phyloP scores from a whole-genome alignment of 2,329 filamentous ascomycete genomes.

The Magnaporthales sp. region DNA sequence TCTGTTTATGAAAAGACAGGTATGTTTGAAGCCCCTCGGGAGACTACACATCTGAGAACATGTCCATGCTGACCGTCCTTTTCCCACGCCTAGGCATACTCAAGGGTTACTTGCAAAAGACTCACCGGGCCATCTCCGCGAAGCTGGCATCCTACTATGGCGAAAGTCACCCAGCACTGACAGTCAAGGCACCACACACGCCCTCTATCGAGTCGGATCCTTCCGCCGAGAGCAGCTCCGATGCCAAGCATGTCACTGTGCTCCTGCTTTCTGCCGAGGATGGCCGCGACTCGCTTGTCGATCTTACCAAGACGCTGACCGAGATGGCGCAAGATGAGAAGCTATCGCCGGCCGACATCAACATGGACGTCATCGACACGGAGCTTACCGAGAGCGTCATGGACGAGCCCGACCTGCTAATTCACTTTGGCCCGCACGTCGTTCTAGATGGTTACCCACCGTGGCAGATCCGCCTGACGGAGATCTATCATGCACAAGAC shows the following conservation, averaged over 20 bases:
- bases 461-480: constrained; percentile 90
- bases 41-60: not conserved
- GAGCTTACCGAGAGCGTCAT: constrained; percentile 76
- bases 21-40: constrained; percentile 28
- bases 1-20: constrained; percentile 91
- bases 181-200: constrained; percentile 63
- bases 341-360: constrained; percentile 73
- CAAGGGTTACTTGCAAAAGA: constrained; percentile 80
- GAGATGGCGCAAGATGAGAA: constrained; percentile 93
- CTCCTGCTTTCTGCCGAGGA: constrained; percentile 82
- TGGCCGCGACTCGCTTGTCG: constrained; percentile 86
- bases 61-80: not conserved
- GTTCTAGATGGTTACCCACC: constrained; percentile 88
- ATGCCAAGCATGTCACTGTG: constrained; percentile 39
- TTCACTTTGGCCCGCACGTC: constrained; percentile 78
- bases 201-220: constrained; percentile 44
- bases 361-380: constrained; percentile 75
- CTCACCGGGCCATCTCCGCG: constrained; percentile 68
- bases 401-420: constrained; percentile 79
- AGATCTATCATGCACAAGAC: constrained; percentile 77
- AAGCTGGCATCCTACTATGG: constrained; percentile 88
- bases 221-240: constrained; percentile 32
- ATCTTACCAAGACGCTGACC: constrained; percentile 86
- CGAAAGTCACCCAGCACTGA: constrained; percentile 60
- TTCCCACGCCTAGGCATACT: constrained; percentile 55